Evolutionary conservation across 2,329 filamentous ascomycete genomes (phyloP), one percentile per base, ranked within the genome.

Genomic region (Xylariomycetidae sp.): DNA sequence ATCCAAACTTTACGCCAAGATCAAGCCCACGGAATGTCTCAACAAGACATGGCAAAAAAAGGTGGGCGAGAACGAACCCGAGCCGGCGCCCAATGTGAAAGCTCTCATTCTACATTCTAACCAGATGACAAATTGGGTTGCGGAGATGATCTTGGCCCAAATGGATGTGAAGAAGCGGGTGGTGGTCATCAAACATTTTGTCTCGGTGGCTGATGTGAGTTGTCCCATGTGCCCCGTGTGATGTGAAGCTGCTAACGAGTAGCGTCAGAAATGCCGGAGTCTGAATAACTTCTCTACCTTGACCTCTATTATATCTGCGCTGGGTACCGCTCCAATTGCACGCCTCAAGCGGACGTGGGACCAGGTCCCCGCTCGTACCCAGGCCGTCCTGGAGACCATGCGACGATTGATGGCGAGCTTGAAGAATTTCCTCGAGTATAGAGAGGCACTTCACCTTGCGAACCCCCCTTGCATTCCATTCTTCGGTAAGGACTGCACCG

Each of bases 31-130:
- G 0, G 92, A 98, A 61, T 97, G 90, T 58, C 68, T 98, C 41
- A 96, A 95, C 65, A 98, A 98, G 71, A 96, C 89, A 5, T 98
- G 92, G 92, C 88, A 95, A 63, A 97, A 94, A 74, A 96, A 96
- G 68, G 72, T 94, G 38, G 75, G 68, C 7, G 84, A 89, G 20
- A 82, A 83, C 40, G 85, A 89, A 42, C 76, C 83, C 5, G 88
- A 95, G 51, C 86, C 89, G 20, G 89, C 92, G 8, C 79, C 88
- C 1, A 97, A 98, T 50, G 88, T 98, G 48, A 96, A 97, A 64
- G 86, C 88, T 8, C 73, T 98, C 42, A 98, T 98, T 63, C 70
- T 97, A 33, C 92, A 98, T 63, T 97, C 92, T 1, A 98, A 98
- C 54, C 90, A 97, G 61, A 81, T 98, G 70, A 98, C 92, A 5